Evolutionary conservation across 352 stramenopile species (phyloP).

Genomic region (Phytophthora capsici): DNA sequence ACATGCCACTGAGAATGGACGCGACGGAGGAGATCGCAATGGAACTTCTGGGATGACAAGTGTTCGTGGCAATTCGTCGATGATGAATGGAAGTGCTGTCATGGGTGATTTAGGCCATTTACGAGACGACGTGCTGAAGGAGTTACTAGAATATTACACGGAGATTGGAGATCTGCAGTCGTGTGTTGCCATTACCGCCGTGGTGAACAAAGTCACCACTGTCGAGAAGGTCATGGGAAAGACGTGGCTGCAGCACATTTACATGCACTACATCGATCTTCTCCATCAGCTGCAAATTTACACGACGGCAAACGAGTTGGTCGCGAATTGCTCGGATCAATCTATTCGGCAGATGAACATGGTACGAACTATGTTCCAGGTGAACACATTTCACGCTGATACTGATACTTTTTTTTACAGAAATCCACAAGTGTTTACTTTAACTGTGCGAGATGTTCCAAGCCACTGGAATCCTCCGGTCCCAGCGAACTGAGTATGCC

Average conservation of each 20-base stretch:
- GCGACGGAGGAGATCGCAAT: slow-evolving; percentile 38
- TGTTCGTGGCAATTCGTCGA: slow-evolving; percentile 51
- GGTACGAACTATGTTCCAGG: slow-evolving; percentile 40
- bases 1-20: slow-evolving; percentile 37
- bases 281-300: slow-evolving; percentile 90
- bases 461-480: slow-evolving; percentile 63
- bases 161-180: slow-evolving; percentile 89
- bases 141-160: slow-evolving; percentile 89
- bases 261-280: slow-evolving; percentile 92
- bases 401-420: slow-evolving; percentile 40
- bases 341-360: slow-evolving; percentile 93
- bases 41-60: slow-evolving; percentile 34
- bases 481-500: slow-evolving; percentile 36
- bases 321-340: slow-evolving; percentile 80
- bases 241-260: slow-evolving; percentile 89
- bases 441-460: slow-evolving; percentile 81
- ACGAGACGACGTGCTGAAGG: slow-evolving; percentile 79
- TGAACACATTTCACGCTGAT: not conserved
- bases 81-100: slow-evolving; percentile 80
- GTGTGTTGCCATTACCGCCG: slow-evolving; percentile 77
- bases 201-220: slow-evolving; percentile 72
- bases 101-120: slow-evolving; percentile 78
- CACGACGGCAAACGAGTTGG: slow-evolving; percentile 86
- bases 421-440: slow-evolving; percentile 91
- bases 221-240: slow-evolving; percentile 88